Conservation (phyloP, 192 early-diverging fungal species). For the Umbelopsis isabellina region DNA sequence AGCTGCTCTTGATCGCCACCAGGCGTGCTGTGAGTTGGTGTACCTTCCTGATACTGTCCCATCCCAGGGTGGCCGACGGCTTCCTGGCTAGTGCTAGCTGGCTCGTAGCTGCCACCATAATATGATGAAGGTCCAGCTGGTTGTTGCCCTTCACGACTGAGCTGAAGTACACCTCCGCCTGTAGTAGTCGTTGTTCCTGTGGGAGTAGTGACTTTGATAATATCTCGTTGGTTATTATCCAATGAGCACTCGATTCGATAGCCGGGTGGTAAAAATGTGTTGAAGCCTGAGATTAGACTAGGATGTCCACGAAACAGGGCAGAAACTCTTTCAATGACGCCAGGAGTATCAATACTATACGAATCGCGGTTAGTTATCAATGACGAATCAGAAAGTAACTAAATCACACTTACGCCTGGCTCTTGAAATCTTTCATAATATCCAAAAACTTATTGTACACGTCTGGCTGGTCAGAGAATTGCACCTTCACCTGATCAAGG, state of each 20-base stretch:
- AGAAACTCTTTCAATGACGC: constrained; percentile 97
- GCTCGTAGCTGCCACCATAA: constrained; percentile 24
- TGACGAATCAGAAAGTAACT: background rate
- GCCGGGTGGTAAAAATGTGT: constrained; percentile 98
- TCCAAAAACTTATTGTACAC: constrained; percentile 98
- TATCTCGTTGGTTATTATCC: constrained; percentile 72
- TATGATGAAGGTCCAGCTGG: constrained; percentile 14
- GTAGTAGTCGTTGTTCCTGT: constrained; percentile 63
- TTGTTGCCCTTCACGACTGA: constrained; percentile 16
- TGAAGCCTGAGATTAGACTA: constrained; percentile 93
- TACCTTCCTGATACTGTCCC: constrained; percentile 34
- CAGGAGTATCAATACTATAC: constrained; percentile 89
- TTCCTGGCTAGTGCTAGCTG: constrained; percentile 31
- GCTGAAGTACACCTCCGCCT: constrained; percentile 38
- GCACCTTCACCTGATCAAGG: constrained; percentile 93
- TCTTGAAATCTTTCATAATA: constrained; percentile 99
- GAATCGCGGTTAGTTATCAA: constrained; percentile 15
- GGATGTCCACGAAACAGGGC: constrained; percentile 92
- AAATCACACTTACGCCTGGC: constrained; percentile 72
- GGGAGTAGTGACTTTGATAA: constrained; percentile 90
- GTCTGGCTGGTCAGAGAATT: constrained; percentile 90
- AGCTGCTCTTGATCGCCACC: constrained; percentile 33
- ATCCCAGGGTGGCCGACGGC: constrained; percentile 30
- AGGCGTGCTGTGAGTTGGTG: constrained; percentile 23
- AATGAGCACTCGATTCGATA: constrained; percentile 92